Evolutionary conservation across 1,139 yeast genomes (phyloP).

Genomic region (Yamadazyma dendronema): DNA sequence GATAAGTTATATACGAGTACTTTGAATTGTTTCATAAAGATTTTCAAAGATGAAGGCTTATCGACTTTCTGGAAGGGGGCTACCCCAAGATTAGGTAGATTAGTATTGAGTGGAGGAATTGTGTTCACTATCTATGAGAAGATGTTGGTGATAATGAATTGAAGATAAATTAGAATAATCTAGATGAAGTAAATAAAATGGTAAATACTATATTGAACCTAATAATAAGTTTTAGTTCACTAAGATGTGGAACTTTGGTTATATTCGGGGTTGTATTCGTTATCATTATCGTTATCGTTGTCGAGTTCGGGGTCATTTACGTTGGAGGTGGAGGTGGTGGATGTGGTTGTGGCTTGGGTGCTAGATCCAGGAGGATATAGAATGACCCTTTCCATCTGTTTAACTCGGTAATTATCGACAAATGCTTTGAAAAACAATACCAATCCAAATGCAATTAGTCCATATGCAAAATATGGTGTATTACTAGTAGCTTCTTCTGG

Average conservation of each 20-base stretch:
- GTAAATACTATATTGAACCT: no score
- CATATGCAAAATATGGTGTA: slow-evolving; percentile 53
- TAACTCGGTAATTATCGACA: slow-evolving; percentile 71
- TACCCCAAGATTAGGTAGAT: slow-evolving; percentile 90
- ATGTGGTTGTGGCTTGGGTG: slow-evolving; percentile 5
- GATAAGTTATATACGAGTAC: slow-evolving; percentile 70
- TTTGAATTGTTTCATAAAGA: slow-evolving; percentile 72
- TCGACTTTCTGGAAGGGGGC: slow-evolving; percentile 97
- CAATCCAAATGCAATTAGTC: slow-evolving; percentile 65
- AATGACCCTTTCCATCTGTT: slow-evolving; percentile 68
- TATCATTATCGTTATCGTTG: slow-evolving; percentile 2
- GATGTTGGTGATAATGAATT: slow-evolving; percentile 59
- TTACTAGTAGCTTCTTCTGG: slow-evolving; percentile 14
- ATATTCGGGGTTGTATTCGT: not conserved
- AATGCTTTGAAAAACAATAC: slow-evolving; percentile 65
- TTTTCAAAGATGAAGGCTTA: slow-evolving; percentile 87
- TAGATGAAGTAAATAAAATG: no score
- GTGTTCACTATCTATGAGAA: slow-evolving; percentile 94
- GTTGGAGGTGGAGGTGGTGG: no score
- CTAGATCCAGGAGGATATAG: slow-evolving; percentile 37
- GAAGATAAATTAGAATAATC: no score
- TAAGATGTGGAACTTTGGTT: no score
- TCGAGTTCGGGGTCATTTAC: no score
- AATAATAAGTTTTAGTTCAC: no score
- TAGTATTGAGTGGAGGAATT: slow-evolving; percentile 91